phyloP scores from a whole-genome alignment of 768 basidiomycete species.

The Tulasnella sp. region DNA sequence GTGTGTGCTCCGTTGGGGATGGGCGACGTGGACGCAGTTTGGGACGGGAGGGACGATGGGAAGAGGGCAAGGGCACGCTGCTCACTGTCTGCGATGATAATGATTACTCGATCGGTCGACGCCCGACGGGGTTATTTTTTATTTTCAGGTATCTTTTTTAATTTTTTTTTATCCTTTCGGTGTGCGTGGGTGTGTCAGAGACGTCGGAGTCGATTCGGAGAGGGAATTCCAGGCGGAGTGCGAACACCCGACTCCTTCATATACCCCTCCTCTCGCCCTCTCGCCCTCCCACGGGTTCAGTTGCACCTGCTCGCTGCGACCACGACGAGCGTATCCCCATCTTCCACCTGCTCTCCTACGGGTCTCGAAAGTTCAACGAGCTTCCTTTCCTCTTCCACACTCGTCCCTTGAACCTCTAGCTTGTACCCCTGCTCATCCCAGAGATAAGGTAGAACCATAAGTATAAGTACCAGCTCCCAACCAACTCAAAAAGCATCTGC shows the following conservation, averaged over 20 bases:
- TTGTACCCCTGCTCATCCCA: neutral
- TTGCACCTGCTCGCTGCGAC: slow-evolving; percentile 14
- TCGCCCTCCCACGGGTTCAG: neutral
- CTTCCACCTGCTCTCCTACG: slow-evolving; percentile 26
- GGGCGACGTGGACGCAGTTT: slow-evolving; percentile 22
- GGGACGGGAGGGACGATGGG: slow-evolving; percentile 4
- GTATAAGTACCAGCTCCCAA: neutral
- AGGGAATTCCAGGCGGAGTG: slow-evolving; percentile 19
- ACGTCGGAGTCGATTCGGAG: slow-evolving; percentile 12
- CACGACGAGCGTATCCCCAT: slow-evolving; percentile 22
- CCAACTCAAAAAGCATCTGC: neutral
- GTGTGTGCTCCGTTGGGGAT: slow-evolving; percentile 21
- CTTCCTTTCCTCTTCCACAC: slow-evolving; percentile 8
- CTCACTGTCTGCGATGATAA: slow-evolving; percentile 5
- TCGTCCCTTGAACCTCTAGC: slow-evolving; percentile 18
- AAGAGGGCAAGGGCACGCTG: slow-evolving; percentile 8
- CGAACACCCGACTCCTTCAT: neutral
- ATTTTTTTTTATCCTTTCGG: neutral
- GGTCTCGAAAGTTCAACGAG: slow-evolving; percentile 4
- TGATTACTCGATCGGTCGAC: neutral
- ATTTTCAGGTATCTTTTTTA: neutral
- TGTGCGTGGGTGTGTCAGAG: neutral
- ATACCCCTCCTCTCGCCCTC: neutral
- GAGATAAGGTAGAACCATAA: slow-evolving; percentile 12
- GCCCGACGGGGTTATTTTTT: neutral